Percentiles rank a stretch among this genome's conserved stretches.
These are phyloP conservation scores for Sungouiella thailandica DNA, from an alignment of 805 yeast species.

Conservation along the genomic window DNA sequence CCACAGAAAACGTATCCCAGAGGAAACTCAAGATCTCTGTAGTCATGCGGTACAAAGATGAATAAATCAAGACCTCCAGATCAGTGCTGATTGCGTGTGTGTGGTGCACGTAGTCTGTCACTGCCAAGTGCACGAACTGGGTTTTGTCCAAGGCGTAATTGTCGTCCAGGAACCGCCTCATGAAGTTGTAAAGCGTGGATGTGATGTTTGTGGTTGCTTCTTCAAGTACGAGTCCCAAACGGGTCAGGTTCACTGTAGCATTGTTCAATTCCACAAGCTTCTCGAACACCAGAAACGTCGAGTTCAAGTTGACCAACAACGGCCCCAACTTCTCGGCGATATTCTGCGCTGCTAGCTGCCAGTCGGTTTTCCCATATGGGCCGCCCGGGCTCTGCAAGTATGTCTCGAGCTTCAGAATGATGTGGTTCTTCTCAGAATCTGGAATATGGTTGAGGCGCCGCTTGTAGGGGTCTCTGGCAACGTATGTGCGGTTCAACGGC, in stretches of 20 bases:
- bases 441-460: slow-evolving; percentile 37
- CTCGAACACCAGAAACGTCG: slow-evolving; percentile 22
- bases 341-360: slow-evolving; percentile 49
- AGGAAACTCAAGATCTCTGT: slow-evolving; percentile 30
- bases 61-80: slow-evolving; percentile 46
- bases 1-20: slow-evolving; percentile 29
- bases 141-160: slow-evolving; percentile 11
- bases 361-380: slow-evolving; percentile 40
- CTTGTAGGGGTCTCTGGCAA: slow-evolving; percentile 45
- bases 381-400: slow-evolving; percentile 25
- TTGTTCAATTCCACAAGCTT: not conserved
- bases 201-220: slow-evolving; percentile 31
- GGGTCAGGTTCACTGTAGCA: no score
- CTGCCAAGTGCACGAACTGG: no score
- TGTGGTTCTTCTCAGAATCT: slow-evolving; percentile 24
- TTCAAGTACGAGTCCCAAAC: slow-evolving; percentile 3
- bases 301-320: slow-evolving; percentile 36
- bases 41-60: slow-evolving; percentile 41
- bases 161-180: slow-evolving; percentile 38
- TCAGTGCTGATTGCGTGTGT: slow-evolving; percentile 30
- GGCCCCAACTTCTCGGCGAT: slow-evolving; percentile 54
- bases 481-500: slow-evolving; percentile 45
- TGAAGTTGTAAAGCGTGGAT: slow-evolving; percentile 37
- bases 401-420: slow-evolving; percentile 31
- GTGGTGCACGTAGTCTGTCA: slow-evolving; percentile 46